Conservation (phyloP, 2,329 filamentous ascomycete genomes). For the Pseudogymnoascus sp. region DNA sequence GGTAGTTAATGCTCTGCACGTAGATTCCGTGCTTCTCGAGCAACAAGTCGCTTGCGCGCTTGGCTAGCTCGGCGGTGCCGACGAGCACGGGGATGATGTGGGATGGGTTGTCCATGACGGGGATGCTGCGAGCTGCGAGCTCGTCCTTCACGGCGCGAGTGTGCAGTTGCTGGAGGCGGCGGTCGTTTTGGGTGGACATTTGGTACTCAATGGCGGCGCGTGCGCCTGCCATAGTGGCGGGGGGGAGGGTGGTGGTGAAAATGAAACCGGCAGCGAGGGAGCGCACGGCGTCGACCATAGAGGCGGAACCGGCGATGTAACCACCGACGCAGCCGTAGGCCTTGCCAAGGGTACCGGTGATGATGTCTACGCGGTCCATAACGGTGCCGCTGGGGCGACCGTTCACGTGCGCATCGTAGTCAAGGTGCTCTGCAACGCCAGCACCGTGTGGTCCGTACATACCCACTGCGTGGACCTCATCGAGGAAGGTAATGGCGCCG, state of each 20-base stretch:
- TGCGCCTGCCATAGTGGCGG: slow-evolving; percentile 93
- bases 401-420: slow-evolving; percentile 76
- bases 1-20: slow-evolving; percentile 98
- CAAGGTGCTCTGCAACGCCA: slow-evolving; percentile 93
- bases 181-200: slow-evolving; percentile 74
- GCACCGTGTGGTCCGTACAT: slow-evolving; percentile 97
- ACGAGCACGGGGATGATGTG: slow-evolving; percentile 94
- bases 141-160: slow-evolving; percentile 89
- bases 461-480: slow-evolving; percentile 97
- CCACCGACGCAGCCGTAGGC: slow-evolving; percentile 96
- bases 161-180: slow-evolving; percentile 88
- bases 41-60: slow-evolving; percentile 84
- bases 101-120: slow-evolving; percentile 94
- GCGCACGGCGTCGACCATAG: slow-evolving; percentile 84
- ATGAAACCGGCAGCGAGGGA: slow-evolving; percentile 96
- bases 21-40: slow-evolving; percentile 89
- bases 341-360: slow-evolving; percentile 94
- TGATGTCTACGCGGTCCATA: slow-evolving; percentile 95
- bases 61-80: slow-evolving; percentile 87
- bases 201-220: slow-evolving; percentile 91
- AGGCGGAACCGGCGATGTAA: slow-evolving; percentile 85
- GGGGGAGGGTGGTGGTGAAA: slow-evolving; percentile 94
- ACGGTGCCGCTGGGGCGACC: slow-evolving; percentile 72
- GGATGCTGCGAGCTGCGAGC: slow-evolving; percentile 71
- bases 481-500: slow-evolving; percentile 91